These are phyloP conservation scores for Rhynchospora tenuis DNA, from an alignment of 176 grass and related monocot genomes.

Conservation along the genomic window DNA sequence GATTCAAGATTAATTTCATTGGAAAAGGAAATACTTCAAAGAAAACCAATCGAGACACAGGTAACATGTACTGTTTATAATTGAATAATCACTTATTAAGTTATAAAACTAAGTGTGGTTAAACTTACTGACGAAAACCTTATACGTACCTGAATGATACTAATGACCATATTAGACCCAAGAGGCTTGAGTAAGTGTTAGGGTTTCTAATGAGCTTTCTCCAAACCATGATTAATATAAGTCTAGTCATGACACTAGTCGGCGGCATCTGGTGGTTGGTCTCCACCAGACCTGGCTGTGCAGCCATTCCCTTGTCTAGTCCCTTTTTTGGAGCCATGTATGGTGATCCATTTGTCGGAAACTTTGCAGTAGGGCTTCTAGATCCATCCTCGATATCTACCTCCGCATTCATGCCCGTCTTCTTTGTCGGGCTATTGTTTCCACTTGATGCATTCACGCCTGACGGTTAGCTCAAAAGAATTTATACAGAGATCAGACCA, in stretches of 20 bases:
- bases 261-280: constrained; percentile 86
- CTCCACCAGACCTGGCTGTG: constrained; percentile 50
- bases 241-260: constrained; percentile 91
- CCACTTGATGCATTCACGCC: constrained; percentile 35
- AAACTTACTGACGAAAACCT: not conserved
- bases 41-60: not conserved
- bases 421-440: constrained; percentile 52
- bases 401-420: constrained; percentile 27
- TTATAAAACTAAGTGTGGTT: constrained; percentile 12
- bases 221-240: constrained; percentile 99
- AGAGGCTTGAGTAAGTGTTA: constrained; percentile 97
- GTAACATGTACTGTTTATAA: not conserved
- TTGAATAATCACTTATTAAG: not conserved
- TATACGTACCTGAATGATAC: constrained; percentile 72
- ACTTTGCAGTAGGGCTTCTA: constrained; percentile 64
- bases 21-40: not conserved
- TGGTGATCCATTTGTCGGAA: constrained; percentile 67
- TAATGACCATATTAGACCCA: constrained; percentile 88
- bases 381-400: constrained; percentile 70
- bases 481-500: not conserved
- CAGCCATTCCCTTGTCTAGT: constrained; percentile 24
- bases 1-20: not conserved
- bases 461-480: not conserved
- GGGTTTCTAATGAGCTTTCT: constrained; percentile 98
- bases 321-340: constrained; percentile 75